Evolutionary conservation across 2,329 filamentous ascomycete species (phyloP), one percentile per base, ranked within the genome.

Genomic region (Aspergillus sp.): DNA sequence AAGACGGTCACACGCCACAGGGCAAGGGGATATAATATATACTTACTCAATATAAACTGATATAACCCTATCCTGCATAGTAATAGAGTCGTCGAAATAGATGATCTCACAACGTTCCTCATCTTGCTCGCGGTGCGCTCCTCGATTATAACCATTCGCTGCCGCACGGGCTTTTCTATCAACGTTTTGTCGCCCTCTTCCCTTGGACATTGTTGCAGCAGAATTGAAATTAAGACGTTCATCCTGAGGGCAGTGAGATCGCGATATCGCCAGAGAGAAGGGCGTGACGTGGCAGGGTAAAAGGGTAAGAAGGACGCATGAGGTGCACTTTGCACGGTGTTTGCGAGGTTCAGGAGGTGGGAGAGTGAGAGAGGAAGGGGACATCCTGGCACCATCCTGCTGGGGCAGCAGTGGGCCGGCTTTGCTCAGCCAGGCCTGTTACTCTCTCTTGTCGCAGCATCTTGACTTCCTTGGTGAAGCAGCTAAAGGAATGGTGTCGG

Each of bases 31-130:
- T 54, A 55, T 12, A 55, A 24, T 24, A 22, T 52, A 56, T 36
- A 60, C 54, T 55, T 20, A 60, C 54, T 3, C 5, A 41, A 59
- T 53, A 60, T 60, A 60, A 48, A n/a, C 54, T 30, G 44, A 60
- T 52, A 60, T 43, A 20, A 60, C 58, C 18, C 34, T 30, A 3
- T 60, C 54, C 50, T 60, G 41, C 15, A 60, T 24, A 41, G 11
- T 13, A 22, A 43, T 50, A 15, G 58, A 45, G 12, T 55, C 42
- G 38, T 60, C 34, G 26, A 42, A 51, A 60, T 60, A 60, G 24
- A 39, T 48, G 4, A 20, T 55, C 45, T 60, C 41, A 52, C 32
- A 60, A 20, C 44, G 26, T 22, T 60, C 5, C 39, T 60, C n/a
- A 32, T 60, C 58, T 48, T 57, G 45, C 3, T 59, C 42, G 34